Base-by-base conservation (phyloP, 2,329 filamentous ascomycete species). In the Didymella glomerata region DNA sequence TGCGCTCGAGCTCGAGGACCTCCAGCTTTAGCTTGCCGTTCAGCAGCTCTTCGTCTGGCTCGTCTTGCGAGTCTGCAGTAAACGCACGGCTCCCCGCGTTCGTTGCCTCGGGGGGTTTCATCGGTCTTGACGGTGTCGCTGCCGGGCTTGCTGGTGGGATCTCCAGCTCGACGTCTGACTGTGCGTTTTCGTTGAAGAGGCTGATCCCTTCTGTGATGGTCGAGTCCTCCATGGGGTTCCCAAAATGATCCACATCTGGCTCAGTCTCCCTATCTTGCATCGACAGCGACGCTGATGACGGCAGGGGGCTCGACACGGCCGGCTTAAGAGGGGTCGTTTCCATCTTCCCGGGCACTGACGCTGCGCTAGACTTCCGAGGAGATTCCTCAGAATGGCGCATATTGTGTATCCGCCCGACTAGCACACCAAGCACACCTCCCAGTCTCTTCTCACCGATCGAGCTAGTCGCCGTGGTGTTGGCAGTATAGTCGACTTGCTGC, bases 1-100 rank as follows among this genome's bases (percentile, higher is more conserved):
- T 85, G 24, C 90, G 85, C 75, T 95, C 91, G 2, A 95, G 81
- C 75, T 93, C 90, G 10, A 95, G 80, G 1, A 83, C 86, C 58
- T 91, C 87, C n/a, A 95, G 78, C 61, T 82, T 85, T 16, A 95
- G 78, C 67, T 86, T 86, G 32, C 83, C 83, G 30, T 85, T 82
- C 1, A 86, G 76, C 20, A 79, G 76, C 41, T 80, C 80, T 63
- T 77, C 71, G 18, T 62, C 25, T 7, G 53, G 38, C 14, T 57
- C 55, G 3, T 57, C 32, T 18, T 57, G 47, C 22, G 54, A 44
- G 2, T 51, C 55, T n/a, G 51, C 40, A 24, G 60, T 47, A 9
- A 44, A 45, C 11, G 40, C 47, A 36, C 42, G 34, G 30, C 38
- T 46, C 48, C 58, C 62, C 8, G 40, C 49, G 6, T 60, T 36